phyloP scores from a whole-genome alignment of 148 eudicot genomes.

The Hydrangea macrophylla region DNA sequence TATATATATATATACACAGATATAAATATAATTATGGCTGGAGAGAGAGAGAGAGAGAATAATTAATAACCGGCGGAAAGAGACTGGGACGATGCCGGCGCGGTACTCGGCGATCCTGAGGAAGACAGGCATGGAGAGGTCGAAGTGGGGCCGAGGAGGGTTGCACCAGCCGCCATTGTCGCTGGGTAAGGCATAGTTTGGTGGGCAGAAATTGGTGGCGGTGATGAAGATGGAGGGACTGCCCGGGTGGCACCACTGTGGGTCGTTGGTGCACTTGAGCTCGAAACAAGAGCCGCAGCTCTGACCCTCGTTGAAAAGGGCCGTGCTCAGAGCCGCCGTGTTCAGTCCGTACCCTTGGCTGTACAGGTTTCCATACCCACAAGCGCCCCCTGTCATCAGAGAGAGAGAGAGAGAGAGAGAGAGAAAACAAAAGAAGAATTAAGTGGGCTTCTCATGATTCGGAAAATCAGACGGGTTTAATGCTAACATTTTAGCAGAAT shows the following conservation, averaged over 20 bases:
- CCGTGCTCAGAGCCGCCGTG: slow-evolving; percentile 15
- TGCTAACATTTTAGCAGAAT: no score
- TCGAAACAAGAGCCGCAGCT: slow-evolving; percentile 15
- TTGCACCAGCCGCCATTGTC: slow-evolving; percentile 66
- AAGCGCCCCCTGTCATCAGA: slow-evolving; percentile 58
- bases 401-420: background rate
- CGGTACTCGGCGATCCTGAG: slow-evolving; percentile 50
- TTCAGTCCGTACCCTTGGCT: slow-evolving; percentile 18
- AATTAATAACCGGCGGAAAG: slow-evolving; percentile 25
- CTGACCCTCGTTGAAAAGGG: slow-evolving; percentile 8
- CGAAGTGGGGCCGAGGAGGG: slow-evolving; percentile 56
- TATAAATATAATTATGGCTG: no score
- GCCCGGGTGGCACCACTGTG: slow-evolving; percentile 7
- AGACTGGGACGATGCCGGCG: slow-evolving; percentile 56
- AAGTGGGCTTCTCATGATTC: no score
- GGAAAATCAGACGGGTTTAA: no score
- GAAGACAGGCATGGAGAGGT: slow-evolving; percentile 62
- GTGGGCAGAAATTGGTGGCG: slow-evolving; percentile 58
- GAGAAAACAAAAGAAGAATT: no score
- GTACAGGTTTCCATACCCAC: slow-evolving; percentile 35
- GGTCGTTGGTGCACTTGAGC: slow-evolving; percentile 4
- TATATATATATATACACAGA: no score
- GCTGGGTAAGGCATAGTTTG: slow-evolving; percentile 39
- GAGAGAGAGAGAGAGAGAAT: no score
- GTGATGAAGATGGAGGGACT: slow-evolving; percentile 20